Evolutionary conservation across 2,329 filamentous ascomycete species (phyloP), one percentile per base, ranked within the genome.

Genomic region (Fusarium begoniae): DNA sequence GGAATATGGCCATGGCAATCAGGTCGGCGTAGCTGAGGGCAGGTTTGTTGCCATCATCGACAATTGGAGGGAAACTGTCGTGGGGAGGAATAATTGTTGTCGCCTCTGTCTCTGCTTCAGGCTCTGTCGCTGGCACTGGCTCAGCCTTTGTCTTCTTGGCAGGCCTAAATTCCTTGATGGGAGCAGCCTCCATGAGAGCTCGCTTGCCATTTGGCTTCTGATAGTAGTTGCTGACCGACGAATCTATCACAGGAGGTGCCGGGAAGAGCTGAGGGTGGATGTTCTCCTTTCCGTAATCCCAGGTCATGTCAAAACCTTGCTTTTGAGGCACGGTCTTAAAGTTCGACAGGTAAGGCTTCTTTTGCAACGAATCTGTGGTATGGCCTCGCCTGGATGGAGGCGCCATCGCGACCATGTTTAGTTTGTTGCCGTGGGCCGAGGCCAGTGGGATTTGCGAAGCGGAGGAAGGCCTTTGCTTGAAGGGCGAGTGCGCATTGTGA

Each of bases 1-100:
- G 91, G 28, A 98, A 87, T 77, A 99, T 98, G 58, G 96, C 95
- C 95, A 98, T 98, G 80, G 94, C 96, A 74, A 98, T 98, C 76
- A 99, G 88, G 77, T 93, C 93, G 26, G 96, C 96, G 81, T 99
- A 99, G 84, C 95, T 98, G 83, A 96, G 94, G 10, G 91, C 89
- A 11, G 96, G 96, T 82, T 99, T 98, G 63, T 87, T 87, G 77
- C 95, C 96, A 80, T 98, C 94, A 80, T 98, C 96, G 66, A 92
- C 86, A 38, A 98, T 90, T 10, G 86, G 82, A 10, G 95, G 93
- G 85, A 98, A 96, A n/a, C 94, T 92, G 72, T 93, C 89, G 55
- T 92, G 91, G 54, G 92, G 87, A 8, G 94, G 93, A 9, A 95
- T 51, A 59, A 53, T 41, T 11, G 67, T 45, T 17, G 59, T 32